Evolutionary conservation across 768 basidiomycete species (phyloP).

Genomic region (Tubosaeta sp.): DNA sequence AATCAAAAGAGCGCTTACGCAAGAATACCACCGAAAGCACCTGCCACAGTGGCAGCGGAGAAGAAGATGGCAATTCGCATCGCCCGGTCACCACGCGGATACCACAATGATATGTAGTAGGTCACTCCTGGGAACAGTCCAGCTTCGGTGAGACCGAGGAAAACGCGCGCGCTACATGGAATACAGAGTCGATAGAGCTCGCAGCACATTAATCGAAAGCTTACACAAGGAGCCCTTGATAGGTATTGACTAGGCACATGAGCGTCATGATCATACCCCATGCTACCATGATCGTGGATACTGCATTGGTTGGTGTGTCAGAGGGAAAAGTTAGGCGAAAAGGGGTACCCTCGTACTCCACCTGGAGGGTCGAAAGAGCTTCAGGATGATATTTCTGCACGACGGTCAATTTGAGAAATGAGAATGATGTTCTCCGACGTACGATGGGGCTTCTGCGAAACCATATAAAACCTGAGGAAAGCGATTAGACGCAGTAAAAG

Average conservation of each 20-base stretch:
- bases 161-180: conserved; percentile 32
- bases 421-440: conserved; percentile 6
- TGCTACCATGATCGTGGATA: conserved; percentile 35
- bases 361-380: conserved; percentile 32
- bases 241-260: conserved; percentile 36
- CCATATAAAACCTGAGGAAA: conserved; percentile 32
- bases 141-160: conserved; percentile 46
- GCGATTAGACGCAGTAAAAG: background rate
- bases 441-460: conserved; percentile 37
- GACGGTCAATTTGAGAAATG: conserved; percentile 2
- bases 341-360: conserved; percentile 27
- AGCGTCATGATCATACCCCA: conserved; percentile 39
- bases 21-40: conserved; percentile 45
- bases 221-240: conserved; percentile 29
- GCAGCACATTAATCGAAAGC: conserved; percentile 1
- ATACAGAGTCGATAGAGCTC: background rate
- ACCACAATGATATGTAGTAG: conserved; percentile 55
- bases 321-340: background rate
- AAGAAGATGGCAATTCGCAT: conserved; percentile 61
- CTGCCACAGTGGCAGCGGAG: conserved; percentile 55
- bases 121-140: conserved; percentile 41
- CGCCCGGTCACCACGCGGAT: conserved; percentile 54
- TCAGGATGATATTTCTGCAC: conserved; percentile 35
- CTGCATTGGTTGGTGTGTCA: conserved; percentile 26
- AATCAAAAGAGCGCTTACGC: conserved; percentile 32